These are phyloP conservation scores for Colletotrichum camelliae DNA, from an alignment of 2,329 filamentous ascomycete species.

Conservation along the genomic window DNA sequence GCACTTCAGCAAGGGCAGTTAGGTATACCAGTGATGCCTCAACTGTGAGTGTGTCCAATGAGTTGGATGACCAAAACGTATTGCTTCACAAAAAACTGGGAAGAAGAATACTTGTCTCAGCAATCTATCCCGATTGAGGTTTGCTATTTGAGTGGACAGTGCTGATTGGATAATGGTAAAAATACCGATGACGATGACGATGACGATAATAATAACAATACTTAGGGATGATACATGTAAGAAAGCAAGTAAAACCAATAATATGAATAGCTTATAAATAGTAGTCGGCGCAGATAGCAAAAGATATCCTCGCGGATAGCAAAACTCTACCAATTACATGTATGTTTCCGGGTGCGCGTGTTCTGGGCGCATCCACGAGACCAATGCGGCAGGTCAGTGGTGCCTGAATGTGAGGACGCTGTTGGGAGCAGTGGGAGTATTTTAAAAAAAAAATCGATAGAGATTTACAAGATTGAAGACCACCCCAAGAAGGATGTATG, in stretches of 20 bases:
- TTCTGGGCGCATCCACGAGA: background rate
- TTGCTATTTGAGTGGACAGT: background rate
- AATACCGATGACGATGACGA: background rate
- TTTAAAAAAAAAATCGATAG: background rate
- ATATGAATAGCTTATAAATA: background rate
- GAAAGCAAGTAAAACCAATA: background rate
- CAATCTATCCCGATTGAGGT: background rate
- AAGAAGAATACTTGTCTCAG: background rate
- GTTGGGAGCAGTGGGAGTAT: background rate
- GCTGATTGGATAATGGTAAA: background rate
- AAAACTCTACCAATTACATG: background rate
- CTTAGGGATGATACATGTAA: background rate
- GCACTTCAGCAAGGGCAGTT: background rate
- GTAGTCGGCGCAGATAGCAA: background rate
- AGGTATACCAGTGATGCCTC: background rate
- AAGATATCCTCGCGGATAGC: background rate
- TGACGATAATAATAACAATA: accelerated
- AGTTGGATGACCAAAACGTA: background rate
- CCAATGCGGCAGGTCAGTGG: background rate
- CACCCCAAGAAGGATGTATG: background rate
- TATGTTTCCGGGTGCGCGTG: background rate
- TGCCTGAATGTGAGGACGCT: background rate
- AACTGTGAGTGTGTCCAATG: background rate
- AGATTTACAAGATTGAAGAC: background rate
- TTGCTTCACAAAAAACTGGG: background rate